Base-by-base conservation (phyloP, 2,329 filamentous ascomycete genomes). In the Talaromyces sp. region DNA sequence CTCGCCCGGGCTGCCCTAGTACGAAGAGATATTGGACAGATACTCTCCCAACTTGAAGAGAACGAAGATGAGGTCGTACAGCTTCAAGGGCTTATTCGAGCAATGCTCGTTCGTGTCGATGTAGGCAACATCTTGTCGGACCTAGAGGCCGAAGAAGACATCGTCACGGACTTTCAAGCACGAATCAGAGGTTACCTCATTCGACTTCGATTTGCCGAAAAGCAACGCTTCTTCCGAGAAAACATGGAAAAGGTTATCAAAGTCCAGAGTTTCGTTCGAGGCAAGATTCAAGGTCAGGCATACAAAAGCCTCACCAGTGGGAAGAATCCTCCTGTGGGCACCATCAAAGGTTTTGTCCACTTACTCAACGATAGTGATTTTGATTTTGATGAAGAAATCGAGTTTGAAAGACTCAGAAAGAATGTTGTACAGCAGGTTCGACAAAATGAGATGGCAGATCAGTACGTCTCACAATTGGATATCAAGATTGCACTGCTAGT, bases 161-260 rank as follows among this genome's bases (percentile, higher is more conserved):
- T 83, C 0, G 84, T 97, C 66, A 80, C 87, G 9, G 90, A 88
- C 35, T 78, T 97, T 27, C 93, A 98, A 76, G 84, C 93, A 5
- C 83, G 87, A 6, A 86, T 90, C 8, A 87, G 89, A 70, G 94
- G 88, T 3, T 88, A 87, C 71, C 77, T 96, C 2, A 86, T 98
- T 37, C 87, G 94, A 39, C 84, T 82, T 14, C 84, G 83, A 19
- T 98, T 96, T 71, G 87, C 86, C 61, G 92, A 96, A 76, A 97
- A 97, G 83, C 88, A 90, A 74, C 88, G 88, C 24, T 94, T 90
- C 80, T 99, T 93, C 82, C 89, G 90, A 70, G 90, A 96, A 78
- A 99, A 99, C 74, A 99, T 99, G 95, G 88, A 97, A 73, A 98
- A 96, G 78, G 95, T 99, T 31, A 89, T 99, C 83, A 99, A 99